Evolutionary conservation across 306 rosid species (phyloP).

Genomic region (Fragaria nilgerrensis): DNA sequence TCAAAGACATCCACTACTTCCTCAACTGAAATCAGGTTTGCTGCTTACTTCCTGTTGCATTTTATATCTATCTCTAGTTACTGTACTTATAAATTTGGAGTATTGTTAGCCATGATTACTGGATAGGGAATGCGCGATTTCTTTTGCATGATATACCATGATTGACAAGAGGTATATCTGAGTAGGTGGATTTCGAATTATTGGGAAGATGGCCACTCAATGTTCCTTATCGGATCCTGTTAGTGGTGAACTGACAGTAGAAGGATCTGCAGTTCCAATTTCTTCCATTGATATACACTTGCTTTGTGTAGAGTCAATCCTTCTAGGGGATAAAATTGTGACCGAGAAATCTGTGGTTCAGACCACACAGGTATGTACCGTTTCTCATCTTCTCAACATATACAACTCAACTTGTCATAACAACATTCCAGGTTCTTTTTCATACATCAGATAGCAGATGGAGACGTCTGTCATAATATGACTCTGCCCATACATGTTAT

Average conservation of each 20-base stretch:
- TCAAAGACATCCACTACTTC: constrained; percentile 89
- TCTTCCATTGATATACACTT: constrained; percentile 74
- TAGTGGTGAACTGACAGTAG: constrained; percentile 77
- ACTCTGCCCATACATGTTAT: constrained; percentile 69
- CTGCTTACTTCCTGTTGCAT: constrained; percentile 19
- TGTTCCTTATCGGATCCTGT: constrained; percentile 72
- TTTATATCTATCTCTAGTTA: not conserved
- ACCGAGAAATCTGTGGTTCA: constrained; percentile 81
- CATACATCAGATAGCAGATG: constrained; percentile 74
- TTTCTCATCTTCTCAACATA: constrained; percentile 10
- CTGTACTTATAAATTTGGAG: not conserved
- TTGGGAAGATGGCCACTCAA: constrained; percentile 78
- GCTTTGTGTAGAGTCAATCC: constrained; percentile 84
- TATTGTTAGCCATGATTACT: not conserved
- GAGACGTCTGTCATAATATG: constrained; percentile 67
- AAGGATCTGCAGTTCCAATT: constrained; percentile 86
- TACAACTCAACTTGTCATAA: constrained; percentile 10
- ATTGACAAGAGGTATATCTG: constrained; percentile 30
- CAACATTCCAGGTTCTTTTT: constrained; percentile 5
- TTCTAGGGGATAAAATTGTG: constrained; percentile 74
- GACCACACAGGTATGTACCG: constrained; percentile 71
- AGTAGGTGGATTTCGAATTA: constrained; percentile 85
- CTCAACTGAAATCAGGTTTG: constrained; percentile 80
- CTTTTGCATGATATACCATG: no score
- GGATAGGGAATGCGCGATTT: no score